Percentiles rank a stretch among this genome's conserved stretches.
These are phyloP conservation scores for Beverwykella pulmonaria DNA, from an alignment of 495 filamentous ascomycete genomes.

Conservation along the genomic window DNA sequence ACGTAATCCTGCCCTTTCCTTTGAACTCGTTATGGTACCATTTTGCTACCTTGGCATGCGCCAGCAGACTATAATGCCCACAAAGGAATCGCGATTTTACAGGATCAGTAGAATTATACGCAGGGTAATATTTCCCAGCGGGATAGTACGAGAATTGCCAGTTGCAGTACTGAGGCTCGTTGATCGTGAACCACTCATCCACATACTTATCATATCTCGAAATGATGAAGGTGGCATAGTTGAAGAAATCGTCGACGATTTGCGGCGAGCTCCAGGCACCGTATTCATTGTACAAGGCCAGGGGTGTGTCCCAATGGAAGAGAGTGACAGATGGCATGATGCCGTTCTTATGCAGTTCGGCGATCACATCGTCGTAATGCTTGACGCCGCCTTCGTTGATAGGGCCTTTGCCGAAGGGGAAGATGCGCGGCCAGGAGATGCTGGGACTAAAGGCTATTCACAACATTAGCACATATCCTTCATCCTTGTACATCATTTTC, in stretches of 20 bases:
- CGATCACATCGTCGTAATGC: slow-evolving; percentile 52
- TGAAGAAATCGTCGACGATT: slow-evolving; percentile 50
- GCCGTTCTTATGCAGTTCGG: slow-evolving; percentile 47
- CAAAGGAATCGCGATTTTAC: slow-evolving; percentile 54
- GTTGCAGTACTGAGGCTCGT: slow-evolving; percentile 47
- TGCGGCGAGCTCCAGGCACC: slow-evolving; percentile 48
- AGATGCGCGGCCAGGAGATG: slow-evolving; percentile 50
- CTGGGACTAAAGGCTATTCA: slow-evolving; percentile 46
- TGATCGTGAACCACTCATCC: slow-evolving; percentile 48
- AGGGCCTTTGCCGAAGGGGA: slow-evolving; percentile 51
- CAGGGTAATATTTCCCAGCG: slow-evolving; percentile 46
- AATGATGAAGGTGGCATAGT: slow-evolving; percentile 52
- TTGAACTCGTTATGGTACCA: slow-evolving; percentile 52
- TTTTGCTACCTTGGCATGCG: slow-evolving; percentile 49
- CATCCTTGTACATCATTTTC: neutral
- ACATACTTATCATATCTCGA: slow-evolving; percentile 49
- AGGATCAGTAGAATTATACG: slow-evolving; percentile 45
- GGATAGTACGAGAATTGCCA: slow-evolving; percentile 47
- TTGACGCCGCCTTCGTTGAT: slow-evolving; percentile 48
- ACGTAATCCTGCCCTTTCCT: slow-evolving; percentile 46
- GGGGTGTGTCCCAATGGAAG: slow-evolving; percentile 54
- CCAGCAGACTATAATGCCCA: slow-evolving; percentile 49
- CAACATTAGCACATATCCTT: neutral
- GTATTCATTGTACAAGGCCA: slow-evolving; percentile 51
- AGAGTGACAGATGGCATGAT: slow-evolving; percentile 49